Base-by-base conservation (phyloP, 805 yeast genomes). In the Aciculoconidium aculeatum region DNA sequence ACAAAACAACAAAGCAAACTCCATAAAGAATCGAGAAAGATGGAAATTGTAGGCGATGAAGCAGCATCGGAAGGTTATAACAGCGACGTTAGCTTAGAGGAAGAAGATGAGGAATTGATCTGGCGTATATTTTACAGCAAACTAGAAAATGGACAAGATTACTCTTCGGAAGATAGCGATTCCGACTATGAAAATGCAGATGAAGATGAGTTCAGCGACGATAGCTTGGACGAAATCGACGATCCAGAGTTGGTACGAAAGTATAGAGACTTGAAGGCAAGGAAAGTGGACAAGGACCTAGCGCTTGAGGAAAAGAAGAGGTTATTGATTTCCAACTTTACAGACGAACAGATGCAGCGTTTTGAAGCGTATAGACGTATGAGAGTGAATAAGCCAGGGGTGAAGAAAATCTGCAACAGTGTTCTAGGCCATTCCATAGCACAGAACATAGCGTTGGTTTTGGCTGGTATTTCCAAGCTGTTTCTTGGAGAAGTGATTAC, bases 401-500 rank as follows among this genome's bases (percentile, higher is more conserved):
- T 90, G 7, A 83, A 81, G 53, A 83, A 82, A 50, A 61, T 87
- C 14, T 88, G 94, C 8, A 78, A 80, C 42, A 72, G 81, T 15
- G 80, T 82, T 0, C 61, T 85, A 27, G 87, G 86, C 23, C 95
- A 87, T 50, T 75, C 79, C 25, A 76, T 87, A 7, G 78, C 90
- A 2, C 83, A 73, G 34, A 82, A 81, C 37, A 79, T 86, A 13
- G 82, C 94, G 0, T 77, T 84, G 30, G 78, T 86, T 6, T 55
- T 88, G 26, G 83, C 90, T 5, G 95, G 96, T 52, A 70, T 86
- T 32, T 82, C 94, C 2, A 88, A 88, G 50, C 82, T 85, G 43
- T 79, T 84, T 50, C 70, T 87, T n/a, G 95, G 95, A 8, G 96
- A 88, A 44, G 71, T 88, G 11, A 80, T 88, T 8, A 94, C 88